Percentiles rank a stretch among this genome's conserved stretches.
These are phyloP conservation scores for Yarrowia yakushimensis DNA, from an alignment of 805 yeast species.

Conservation along the genomic window DNA sequence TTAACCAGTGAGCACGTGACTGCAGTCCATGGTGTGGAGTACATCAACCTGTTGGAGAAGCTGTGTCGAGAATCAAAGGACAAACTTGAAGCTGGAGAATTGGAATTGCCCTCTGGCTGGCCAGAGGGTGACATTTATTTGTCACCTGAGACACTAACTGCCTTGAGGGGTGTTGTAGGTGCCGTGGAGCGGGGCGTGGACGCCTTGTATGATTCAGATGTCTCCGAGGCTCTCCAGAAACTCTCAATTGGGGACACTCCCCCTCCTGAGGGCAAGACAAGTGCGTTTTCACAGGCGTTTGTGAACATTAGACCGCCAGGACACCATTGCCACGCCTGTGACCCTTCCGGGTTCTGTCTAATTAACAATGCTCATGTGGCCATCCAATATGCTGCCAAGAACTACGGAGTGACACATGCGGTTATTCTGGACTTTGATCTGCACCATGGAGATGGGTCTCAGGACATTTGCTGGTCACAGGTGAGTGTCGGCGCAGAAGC, in stretches of 20 bases:
- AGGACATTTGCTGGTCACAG: conserved; percentile 79
- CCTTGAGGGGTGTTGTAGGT: conserved; percentile 73
- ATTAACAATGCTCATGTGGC: conserved; percentile 79
- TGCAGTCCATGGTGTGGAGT: conserved; percentile 57
- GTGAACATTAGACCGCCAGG: conserved; percentile 80
- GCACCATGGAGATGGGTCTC: conserved; percentile 89
- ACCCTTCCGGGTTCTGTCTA: conserved; percentile 83
- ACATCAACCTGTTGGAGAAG: neutral
- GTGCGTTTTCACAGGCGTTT: conserved; percentile 43
- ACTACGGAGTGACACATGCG: conserved; percentile 69
- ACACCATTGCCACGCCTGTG: conserved; percentile 77
- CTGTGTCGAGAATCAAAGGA: conserved; percentile 45
- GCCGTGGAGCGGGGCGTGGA: conserved; percentile 72
- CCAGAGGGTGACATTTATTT: conserved; percentile 78
- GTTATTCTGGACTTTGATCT: conserved; percentile 78
- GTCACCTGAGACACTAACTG: conserved; percentile 60
- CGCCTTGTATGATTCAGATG: conserved; percentile 41
- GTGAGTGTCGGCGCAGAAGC: conserved; percentile 41
- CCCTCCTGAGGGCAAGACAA: neutral
- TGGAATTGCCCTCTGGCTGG: conserved; percentile 81
- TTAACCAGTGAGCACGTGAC: conserved; percentile 54
- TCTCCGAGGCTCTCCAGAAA: conserved; percentile 32
- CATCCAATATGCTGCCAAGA: conserved; percentile 66
- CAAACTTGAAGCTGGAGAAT: conserved; percentile 49
- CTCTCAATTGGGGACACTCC: neutral